Percentiles rank a stretch among this genome's conserved stretches.
Evolutionary conservation across 129 eudicot genomes (phyloP).

Genomic region (Silybum marianum): DNA sequence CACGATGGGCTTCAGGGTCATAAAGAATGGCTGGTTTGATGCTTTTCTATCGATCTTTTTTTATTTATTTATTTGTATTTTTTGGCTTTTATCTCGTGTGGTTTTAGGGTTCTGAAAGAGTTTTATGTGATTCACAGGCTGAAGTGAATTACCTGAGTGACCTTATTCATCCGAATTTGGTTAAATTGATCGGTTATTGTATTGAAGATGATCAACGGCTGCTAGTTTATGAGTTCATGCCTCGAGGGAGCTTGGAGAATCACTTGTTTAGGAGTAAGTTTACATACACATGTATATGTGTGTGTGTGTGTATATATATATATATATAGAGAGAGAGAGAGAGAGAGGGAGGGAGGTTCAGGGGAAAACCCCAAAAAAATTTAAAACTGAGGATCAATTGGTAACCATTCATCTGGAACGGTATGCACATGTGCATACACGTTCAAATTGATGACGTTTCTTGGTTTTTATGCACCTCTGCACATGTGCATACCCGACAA

Average conservation of each 20-base stretch:
- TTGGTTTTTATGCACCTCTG: no score
- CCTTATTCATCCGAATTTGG: constrained; percentile 76
- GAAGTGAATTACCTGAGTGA: constrained; percentile 78
- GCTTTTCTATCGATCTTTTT: constrained; percentile 9
- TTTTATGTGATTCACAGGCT: constrained; percentile 45
- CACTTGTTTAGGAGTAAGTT: constrained; percentile 68
- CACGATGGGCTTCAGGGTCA: constrained; percentile 94
- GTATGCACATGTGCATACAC: no score
- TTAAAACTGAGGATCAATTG: no score
- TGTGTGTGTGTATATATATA: no score
- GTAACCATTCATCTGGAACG: no score
- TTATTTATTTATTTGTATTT: not conserved
- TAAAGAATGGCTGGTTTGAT: constrained; percentile 87
- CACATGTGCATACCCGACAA: no score
- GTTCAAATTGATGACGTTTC: no score
- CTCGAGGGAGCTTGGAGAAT: constrained; percentile 85
- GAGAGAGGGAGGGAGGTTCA: no score
- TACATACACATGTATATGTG: not conserved
- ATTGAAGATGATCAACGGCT: constrained; percentile 83
- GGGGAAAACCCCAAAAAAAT: no score
- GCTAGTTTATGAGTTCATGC: constrained; percentile 81
- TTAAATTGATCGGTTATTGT: constrained; percentile 80
- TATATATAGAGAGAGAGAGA: no score
- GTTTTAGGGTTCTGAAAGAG: constrained; percentile 1
- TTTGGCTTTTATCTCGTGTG: not conserved